Percentiles rank a stretch among this genome's conserved stretches.
phyloP scores from a whole-genome alignment of 768 basidiomycete genomes.

The Lentinus tigrinus region DNA sequence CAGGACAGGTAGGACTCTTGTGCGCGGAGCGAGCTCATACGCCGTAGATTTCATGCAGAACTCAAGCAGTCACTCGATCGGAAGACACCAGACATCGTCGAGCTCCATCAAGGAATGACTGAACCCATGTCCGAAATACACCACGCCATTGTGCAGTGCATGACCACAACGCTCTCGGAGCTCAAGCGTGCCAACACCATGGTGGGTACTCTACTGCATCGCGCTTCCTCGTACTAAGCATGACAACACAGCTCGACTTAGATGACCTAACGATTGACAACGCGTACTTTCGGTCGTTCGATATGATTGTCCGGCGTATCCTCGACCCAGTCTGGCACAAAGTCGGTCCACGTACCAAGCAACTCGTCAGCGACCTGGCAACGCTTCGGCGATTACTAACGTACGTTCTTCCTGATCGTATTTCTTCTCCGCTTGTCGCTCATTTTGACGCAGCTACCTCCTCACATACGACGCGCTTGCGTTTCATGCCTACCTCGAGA shows the following conservation, averaged over 20 bases:
- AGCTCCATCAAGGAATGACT: slow-evolving; percentile 84
- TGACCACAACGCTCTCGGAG: slow-evolving; percentile 86
- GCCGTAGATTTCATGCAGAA: slow-evolving; percentile 79
- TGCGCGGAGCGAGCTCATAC: slow-evolving; percentile 9
- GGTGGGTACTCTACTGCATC: slow-evolving; percentile 28
- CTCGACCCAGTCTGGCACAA: slow-evolving; percentile 97
- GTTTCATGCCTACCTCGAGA: slow-evolving; percentile 90
- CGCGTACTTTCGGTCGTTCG: slow-evolving; percentile 93
- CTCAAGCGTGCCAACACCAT: slow-evolving; percentile 84
- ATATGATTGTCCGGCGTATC: slow-evolving; percentile 81
- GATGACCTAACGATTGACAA: slow-evolving; percentile 92
- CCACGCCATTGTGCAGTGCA: slow-evolving; percentile 88
- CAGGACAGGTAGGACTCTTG: not conserved
- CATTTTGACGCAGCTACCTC: slow-evolving; percentile 59
- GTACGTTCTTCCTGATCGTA: slow-evolving; percentile 36
- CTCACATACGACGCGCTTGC: slow-evolving; percentile 88
- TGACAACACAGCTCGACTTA: slow-evolving; percentile 74
- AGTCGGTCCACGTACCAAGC: slow-evolving; percentile 89
- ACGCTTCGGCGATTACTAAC: slow-evolving; percentile 79
- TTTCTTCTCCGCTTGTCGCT: not conserved
- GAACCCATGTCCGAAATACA: slow-evolving; percentile 92
- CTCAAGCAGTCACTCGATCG: slow-evolving; percentile 81
- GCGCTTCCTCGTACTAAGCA: not conserved
- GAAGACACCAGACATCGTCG: slow-evolving; percentile 87
- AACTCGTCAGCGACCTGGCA: slow-evolving; percentile 85